A percentile compares a stretch with the other conserved stretches of the same genome.
Evolutionary conservation across 2,329 filamentous ascomycete species (phyloP).

Genomic region (Zarea fungicola): DNA sequence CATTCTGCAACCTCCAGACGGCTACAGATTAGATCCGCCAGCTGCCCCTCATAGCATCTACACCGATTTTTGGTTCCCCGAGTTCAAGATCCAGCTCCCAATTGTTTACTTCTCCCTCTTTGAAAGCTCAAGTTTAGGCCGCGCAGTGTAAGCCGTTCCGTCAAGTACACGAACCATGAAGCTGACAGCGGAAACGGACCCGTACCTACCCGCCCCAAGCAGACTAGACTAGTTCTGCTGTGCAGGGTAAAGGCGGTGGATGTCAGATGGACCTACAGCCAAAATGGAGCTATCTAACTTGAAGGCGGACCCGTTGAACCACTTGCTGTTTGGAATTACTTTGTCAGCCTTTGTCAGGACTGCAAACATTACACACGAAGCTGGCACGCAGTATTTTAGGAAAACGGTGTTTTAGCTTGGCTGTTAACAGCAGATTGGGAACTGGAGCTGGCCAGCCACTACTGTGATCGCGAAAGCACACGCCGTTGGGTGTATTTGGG

Average conservation of each 20-base stretch:
- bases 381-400: too few species aligned
- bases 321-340: too few species aligned
- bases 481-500: too few species aligned
- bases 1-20: neutral
- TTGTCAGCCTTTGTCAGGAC: neutral
- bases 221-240: neutral
- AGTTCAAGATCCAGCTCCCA: neutral
- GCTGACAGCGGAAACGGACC: constrained; percentile 5
- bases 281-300: constrained; percentile 3
- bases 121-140: neutral
- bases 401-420: too few species aligned
- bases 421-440: too few species aligned
- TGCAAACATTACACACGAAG: too few species aligned
- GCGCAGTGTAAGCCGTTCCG: neutral
- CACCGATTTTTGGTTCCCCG: neutral
- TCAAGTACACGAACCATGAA: neutral
- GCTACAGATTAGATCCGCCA: neutral
- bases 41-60: neutral
- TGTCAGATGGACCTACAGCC: constrained; percentile 9
- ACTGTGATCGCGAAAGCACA: too few species aligned
- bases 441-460: too few species aligned
- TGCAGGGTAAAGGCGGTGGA: constrained; percentile 2
- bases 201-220: neutral
- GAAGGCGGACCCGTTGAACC: too few species aligned
- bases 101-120: too few species aligned